Conservation (phyloP, 768 basidiomycete genomes). For the Leccinum variicolor region DNA sequence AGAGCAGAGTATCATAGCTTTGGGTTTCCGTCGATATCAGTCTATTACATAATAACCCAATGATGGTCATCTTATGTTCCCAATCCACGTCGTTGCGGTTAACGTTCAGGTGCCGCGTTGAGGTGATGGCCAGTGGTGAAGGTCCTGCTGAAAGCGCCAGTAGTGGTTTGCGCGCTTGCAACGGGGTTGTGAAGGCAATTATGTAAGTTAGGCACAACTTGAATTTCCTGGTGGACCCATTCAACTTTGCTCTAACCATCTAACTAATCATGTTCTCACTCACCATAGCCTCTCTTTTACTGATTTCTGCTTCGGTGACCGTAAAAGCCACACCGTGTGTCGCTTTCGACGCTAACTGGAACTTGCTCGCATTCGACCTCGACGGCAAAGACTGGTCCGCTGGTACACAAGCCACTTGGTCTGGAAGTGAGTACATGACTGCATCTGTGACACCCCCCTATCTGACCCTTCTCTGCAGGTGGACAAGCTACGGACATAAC, state of each 20-base stretch:
- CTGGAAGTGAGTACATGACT: constrained; percentile 39
- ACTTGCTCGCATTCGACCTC: constrained; percentile 83
- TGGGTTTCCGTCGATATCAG: background rate
- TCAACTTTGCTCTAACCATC: background rate
- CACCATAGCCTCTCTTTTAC: constrained; percentile 55
- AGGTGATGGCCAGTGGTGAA: background rate
- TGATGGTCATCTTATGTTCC: background rate
- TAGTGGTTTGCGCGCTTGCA: too few species aligned
- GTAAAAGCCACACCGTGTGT: constrained; percentile 57
- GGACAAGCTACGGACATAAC: constrained; percentile 62
- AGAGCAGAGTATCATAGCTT: too few species aligned
- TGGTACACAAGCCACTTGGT: constrained; percentile 69
- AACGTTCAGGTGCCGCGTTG: background rate
- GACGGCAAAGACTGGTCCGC: constrained; percentile 82
- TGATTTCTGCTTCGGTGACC: constrained; percentile 33
- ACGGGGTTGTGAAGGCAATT: background rate
- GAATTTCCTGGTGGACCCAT: background rate
- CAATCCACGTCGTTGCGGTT: background rate
- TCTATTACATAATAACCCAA: background rate
- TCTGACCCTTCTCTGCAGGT: constrained; percentile 16
- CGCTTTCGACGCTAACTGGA: constrained; percentile 77
- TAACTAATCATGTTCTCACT: constrained; percentile 33
- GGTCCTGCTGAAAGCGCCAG: background rate
- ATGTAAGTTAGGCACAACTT: background rate
- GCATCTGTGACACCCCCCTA: background rate